These are phyloP conservation scores for Chiua virens DNA, from an alignment of 768 basidiomycete genomes.

Conservation along the genomic window DNA sequence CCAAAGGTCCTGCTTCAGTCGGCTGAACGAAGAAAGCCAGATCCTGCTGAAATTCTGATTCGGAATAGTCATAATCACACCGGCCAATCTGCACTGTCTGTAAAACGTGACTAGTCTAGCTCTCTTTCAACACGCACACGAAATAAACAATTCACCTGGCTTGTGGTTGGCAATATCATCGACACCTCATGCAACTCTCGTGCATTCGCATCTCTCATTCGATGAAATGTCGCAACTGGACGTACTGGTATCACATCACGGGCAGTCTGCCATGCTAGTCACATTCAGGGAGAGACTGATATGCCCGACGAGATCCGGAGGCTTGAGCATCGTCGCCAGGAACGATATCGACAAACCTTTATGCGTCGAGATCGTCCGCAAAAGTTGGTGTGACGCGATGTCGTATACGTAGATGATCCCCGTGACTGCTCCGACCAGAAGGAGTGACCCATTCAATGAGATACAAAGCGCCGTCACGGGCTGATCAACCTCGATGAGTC, in stretches of 20 bases:
- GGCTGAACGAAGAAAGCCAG: constrained; percentile 65
- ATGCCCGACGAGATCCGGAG: constrained; percentile 84
- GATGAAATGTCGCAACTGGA: constrained; percentile 68
- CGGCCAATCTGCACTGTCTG: constrained; percentile 18
- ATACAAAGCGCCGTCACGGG: constrained; percentile 71
- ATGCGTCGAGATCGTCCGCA: constrained; percentile 76
- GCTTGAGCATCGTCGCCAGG: constrained; percentile 78
- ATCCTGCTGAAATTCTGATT: constrained; percentile 61
- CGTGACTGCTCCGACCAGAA: constrained; percentile 77
- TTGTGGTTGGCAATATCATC: constrained; percentile 55
- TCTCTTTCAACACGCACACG: not conserved
- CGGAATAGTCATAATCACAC: constrained; percentile 40
- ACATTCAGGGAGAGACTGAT: constrained; percentile 52
- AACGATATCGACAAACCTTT: constrained; percentile 69
- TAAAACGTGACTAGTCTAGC: not conserved
- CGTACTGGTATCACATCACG: constrained; percentile 66
- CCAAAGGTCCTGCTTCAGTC: constrained; percentile 25
- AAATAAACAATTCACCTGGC: constrained; percentile 34
- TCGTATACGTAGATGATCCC: constrained; percentile 83
- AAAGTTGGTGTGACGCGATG: constrained; percentile 84
- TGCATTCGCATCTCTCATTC: constrained; percentile 64
- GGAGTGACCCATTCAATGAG: constrained; percentile 72
- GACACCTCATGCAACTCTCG: constrained; percentile 71
- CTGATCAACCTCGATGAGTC: constrained; percentile 71
- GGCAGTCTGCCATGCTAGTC: constrained; percentile 34